Evolutionary conservation across 164 flowering plant species (phyloP).

Genomic region (Vitis vinifera): DNA sequence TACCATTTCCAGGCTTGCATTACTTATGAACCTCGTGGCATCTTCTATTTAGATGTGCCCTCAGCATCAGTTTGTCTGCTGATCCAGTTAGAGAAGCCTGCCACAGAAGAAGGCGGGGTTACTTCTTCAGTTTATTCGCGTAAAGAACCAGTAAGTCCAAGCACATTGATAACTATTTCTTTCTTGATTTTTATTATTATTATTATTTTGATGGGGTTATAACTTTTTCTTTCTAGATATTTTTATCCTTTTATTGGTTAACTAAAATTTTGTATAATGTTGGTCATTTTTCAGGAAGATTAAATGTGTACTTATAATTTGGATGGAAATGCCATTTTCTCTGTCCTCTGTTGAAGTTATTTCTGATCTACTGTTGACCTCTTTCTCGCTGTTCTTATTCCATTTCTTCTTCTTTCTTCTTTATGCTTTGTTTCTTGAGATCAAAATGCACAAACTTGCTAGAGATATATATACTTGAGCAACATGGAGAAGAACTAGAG

Average conservation of each 20-base stretch:
- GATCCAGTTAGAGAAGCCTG: slow-evolving; percentile 89
- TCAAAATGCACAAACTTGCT: no score
- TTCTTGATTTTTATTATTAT: not conserved
- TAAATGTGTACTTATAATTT: no score
- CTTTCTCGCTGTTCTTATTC: no score
- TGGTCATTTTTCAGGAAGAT: not conserved
- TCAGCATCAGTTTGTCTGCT: slow-evolving; percentile 90
- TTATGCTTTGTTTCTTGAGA: no score
- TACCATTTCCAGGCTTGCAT: slow-evolving; percentile 43
- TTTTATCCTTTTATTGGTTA: not conserved
- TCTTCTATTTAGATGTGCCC: slow-evolving; percentile 88
- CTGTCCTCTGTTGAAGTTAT: not conserved
- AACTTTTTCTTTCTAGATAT: no score
- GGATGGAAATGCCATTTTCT: not conserved
- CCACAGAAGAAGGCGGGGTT: slow-evolving; percentile 94
- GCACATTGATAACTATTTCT: not conserved
- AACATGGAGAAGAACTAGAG: no score
- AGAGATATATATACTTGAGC: no score
- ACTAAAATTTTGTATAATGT: not conserved
- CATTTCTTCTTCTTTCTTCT: no score
- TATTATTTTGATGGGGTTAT: not conserved
- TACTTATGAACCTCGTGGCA: slow-evolving; percentile 57
- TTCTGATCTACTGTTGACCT: not conserved
- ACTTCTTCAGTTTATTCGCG: slow-evolving; percentile 95
- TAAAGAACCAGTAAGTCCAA: slow-evolving; percentile 83